Evolutionary conservation across 2,329 filamentous ascomycete genomes (phyloP), one percentile per base, ranked within the genome.

Genomic region (Aspergillus thermomutatus): DNA sequence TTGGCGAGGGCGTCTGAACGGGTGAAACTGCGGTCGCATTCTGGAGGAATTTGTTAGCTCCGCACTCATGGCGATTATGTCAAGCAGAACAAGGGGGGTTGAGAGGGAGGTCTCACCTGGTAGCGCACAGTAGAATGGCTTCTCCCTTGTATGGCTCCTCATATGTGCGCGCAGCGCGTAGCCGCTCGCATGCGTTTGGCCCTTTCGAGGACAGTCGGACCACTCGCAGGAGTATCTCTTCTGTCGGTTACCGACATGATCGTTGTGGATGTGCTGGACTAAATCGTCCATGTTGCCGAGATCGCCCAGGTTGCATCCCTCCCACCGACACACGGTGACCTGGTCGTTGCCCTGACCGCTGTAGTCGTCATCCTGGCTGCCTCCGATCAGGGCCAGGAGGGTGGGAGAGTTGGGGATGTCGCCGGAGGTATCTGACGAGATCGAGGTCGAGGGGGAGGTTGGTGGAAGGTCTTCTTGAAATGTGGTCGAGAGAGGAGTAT

Each of bases 211-310:
- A 73, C 94, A 99, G 64, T 93, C 93, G 58, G 84, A 86, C 94
- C 94, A 99, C 76, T 97, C 93, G 76, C 94, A 99, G n/a, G 91
- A 92, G 73, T 97, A 97, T 74, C 94, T 96, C 77, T 96, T 96
- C 77, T 94, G 90, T 54, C 92, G 86, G 59, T 87, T 91, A 70
- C 94, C 91, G 68, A 97, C 96, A 75, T 99, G 94, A 57, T 93
- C 91, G 69, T 92, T 89, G 75, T 97, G 93, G 58, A 94, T 90
- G 69, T 94, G 90, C 65, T 90, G 84, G 45, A 94, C 90, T 46
- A 94, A 76, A 61, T 80, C 85, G 74, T 94, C 90, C 90, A 93
- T 93, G 69, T 92, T 89, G 17, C 85, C 82, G 63, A 90, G 75
- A 67, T 92, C 89, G 41, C 87, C 88, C 3, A 81, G 85, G 43